Conservation (phyloP, 495 filamentous ascomycete species). For the Corynascus novoguineensis region DNA sequence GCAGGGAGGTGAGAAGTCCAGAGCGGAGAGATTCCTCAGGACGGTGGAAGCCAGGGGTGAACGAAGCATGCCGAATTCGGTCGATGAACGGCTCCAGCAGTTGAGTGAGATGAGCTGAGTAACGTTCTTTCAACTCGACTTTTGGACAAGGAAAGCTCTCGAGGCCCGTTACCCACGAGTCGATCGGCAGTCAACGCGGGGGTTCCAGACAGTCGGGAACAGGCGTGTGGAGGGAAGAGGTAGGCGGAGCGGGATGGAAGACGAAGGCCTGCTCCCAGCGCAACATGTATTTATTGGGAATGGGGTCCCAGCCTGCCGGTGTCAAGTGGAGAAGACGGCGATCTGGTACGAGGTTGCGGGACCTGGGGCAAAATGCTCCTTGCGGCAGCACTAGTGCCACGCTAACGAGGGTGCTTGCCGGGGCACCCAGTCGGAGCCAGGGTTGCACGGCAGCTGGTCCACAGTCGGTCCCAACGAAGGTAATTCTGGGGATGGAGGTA, state of each 20-base stretch:
- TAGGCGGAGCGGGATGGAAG: conserved; percentile 13
- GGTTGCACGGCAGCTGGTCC: conserved; percentile 23
- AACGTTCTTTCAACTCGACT: not conserved
- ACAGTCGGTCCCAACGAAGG: conserved; percentile 20
- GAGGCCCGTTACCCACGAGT: conserved; percentile 10
- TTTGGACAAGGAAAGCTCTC: not conserved
- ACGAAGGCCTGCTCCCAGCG: conserved; percentile 15
- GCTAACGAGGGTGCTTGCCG: conserved; percentile 8
- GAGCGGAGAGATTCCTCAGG: not conserved
- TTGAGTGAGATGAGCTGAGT: not conserved
- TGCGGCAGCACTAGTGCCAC: not conserved
- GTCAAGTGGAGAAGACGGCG: conserved; percentile 26
- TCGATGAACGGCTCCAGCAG: not conserved
- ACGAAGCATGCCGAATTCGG: not conserved
- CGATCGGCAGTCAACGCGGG: conserved; percentile 13
- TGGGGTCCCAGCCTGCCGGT: conserved; percentile 27
- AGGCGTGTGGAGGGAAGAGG: conserved; percentile 12
- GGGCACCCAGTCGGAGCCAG: conserved; percentile 15
- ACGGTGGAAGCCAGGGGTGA: not conserved
- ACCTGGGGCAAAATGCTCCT: not conserved
- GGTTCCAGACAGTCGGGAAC: conserved; percentile 20
- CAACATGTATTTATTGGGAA: conserved; percentile 25
- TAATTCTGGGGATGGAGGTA: conserved; percentile 19
- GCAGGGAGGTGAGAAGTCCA: not conserved
- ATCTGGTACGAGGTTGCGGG: conserved; percentile 19